These are phyloP conservation scores for Chaetomiaceae sp. DNA, from an alignment of 2,329 filamentous ascomycete genomes.

Conservation along the genomic window DNA sequence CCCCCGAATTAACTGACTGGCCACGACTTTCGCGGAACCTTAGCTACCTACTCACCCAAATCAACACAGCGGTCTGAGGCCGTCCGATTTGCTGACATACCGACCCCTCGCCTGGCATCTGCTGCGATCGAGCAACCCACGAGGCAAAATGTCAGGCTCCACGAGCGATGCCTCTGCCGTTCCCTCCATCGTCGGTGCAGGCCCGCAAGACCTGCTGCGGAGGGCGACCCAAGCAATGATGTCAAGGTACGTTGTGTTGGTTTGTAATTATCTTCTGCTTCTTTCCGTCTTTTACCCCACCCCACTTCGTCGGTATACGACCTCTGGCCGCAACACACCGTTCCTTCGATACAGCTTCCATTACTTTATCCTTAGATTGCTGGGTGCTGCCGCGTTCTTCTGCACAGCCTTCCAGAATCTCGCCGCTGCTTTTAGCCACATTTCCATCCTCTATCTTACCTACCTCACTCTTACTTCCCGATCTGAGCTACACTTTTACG, in stretches of 20 bases:
- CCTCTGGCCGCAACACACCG: background rate
- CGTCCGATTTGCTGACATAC: background rate
- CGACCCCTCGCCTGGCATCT: constrained; percentile 10
- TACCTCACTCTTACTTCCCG: constrained; percentile 5
- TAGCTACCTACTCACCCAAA: background rate
- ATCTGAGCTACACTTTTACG: too few species aligned
- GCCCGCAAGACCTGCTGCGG: constrained; percentile 52
- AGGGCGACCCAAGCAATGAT: constrained; percentile 60
- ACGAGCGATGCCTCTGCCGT: constrained; percentile 28
- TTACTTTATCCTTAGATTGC: constrained; percentile 23
- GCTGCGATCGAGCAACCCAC: constrained; percentile 10
- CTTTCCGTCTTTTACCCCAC: constrained; percentile 2
- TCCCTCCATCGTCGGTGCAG: constrained; percentile 40
- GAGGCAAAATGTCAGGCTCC: constrained; percentile 45
- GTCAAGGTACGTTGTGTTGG: constrained; percentile 50
- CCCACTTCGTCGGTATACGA: background rate
- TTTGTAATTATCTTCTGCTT: constrained; percentile 19
- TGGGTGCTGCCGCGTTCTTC: constrained; percentile 6
- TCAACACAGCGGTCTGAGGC: background rate
- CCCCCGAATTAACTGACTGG: background rate
- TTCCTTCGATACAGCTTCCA: constrained; percentile 11
- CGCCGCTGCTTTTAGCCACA: constrained; percentile 21
- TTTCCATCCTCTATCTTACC: background rate
- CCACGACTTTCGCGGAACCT: background rate
- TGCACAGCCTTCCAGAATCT: constrained; percentile 23